Evolutionary conservation across 768 basidiomycete species (phyloP).

Genomic region (Melanogaster broomeanus): DNA sequence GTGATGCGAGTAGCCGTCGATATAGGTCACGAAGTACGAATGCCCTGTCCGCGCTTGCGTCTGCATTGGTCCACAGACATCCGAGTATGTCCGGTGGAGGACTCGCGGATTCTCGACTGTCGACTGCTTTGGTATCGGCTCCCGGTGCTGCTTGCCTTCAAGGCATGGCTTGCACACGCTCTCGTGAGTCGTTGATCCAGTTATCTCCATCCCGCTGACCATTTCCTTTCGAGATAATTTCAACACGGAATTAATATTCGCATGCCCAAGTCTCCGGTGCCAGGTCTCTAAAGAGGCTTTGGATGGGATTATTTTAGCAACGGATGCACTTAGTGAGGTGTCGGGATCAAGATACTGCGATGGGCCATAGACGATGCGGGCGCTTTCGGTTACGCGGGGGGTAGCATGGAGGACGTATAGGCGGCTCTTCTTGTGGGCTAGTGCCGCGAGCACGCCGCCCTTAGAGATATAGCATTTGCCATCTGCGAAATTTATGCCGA

Average conservation of each 20-base stretch:
- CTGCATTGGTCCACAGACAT: slow-evolving; percentile 22
- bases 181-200: not conserved
- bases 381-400: not conserved
- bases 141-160: slow-evolving; percentile 22
- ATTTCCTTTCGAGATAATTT: slow-evolving; percentile 4
- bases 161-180: slow-evolving; percentile 18
- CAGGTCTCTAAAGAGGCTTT: slow-evolving; percentile 1
- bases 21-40: slow-evolving; percentile 19
- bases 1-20: slow-evolving; percentile 16
- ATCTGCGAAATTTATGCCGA: not conserved
- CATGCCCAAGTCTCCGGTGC: not conserved
- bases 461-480: not conserved
- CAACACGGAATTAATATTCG: not conserved
- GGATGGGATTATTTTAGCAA: not conserved
- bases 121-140: slow-evolving; percentile 10
- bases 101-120: not conserved
- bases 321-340: not conserved
- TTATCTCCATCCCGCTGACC: slow-evolving; percentile 4
- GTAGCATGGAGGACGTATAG: slow-evolving; percentile 3
- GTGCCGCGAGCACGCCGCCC: not conserved
- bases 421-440: not conserved
- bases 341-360: not conserved
- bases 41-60: slow-evolving; percentile 2
- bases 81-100: slow-evolving; percentile 9
- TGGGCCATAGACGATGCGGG: not conserved